Evolutionary conservation across 441 rosid species (phyloP), one percentile per base, ranked within the genome.

Genomic region (California macrophylla): DNA sequence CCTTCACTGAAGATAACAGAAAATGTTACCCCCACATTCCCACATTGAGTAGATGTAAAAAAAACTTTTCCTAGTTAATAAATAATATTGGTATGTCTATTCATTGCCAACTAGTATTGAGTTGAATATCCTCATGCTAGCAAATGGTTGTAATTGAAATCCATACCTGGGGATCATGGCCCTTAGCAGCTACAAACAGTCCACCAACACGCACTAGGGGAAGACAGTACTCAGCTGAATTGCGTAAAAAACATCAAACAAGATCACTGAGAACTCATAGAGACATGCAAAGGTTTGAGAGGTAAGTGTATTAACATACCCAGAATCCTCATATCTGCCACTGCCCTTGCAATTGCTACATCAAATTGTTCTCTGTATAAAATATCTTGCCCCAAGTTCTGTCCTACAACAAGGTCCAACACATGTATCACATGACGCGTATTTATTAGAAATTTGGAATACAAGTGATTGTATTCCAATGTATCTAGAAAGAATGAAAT

Each of bases 131-230:
- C 63, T 56, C 9, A 56, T 56, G 28, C 15, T 10, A 56, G 23
- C 15, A 56, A 56, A 50, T 16, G 58, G 58, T 16, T 16, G 23
- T 50, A n/a, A 8, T n/a, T 12, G 15, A 56, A 32, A 66, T 24
- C 66, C 82, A 62, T 75, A 88, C 98, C 79, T 84, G 80, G 71
- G 96, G 95, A 80, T 88, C 82, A 72, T 88, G 93, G 78, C 97
- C 98, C 82, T 93, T 93, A 7, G 97, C 92, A 82, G 98, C 98
- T 42, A 89, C 80, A 81, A 93, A 89, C 82, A 93, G 81, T 70
- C 98, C 98, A 74, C 96, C 96, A 70, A 87, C 87, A 66, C 90
- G 93, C 79, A 91, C 96, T 18, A 91, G 83, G 77, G 97, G 97
- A 75, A 91, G 90, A 71, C 97, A 91, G 74, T 89, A 93, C 80